Evolutionary conservation across 345 rosid species (phyloP), one percentile per base, ranked within the genome.

Genomic region (Raphanus raphanistrum): DNA sequence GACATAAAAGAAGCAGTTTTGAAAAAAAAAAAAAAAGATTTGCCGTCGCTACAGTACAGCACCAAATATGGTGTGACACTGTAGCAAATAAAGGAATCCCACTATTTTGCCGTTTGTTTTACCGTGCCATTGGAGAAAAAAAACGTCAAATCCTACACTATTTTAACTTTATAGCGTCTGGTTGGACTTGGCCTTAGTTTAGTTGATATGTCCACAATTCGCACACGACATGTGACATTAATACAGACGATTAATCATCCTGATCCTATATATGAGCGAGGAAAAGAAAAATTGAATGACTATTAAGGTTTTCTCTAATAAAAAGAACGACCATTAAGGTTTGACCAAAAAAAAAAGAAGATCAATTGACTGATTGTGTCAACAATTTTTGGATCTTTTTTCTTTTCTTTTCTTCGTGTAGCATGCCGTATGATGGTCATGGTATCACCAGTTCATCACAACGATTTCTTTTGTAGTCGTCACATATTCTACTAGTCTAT

Each of bases 221-320:
- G 28, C 61, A 71, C 68, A 64, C 28, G 28, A 57, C 70, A 63
- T 54, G 58, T 70, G 75, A 52, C 68, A 59, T 55, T 55, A 27
- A 58, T 58, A 6, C n/a, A 57, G 45, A n/a, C 52, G 13, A 60
- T 61, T 11, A 41, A 60, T 61, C 16, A 41, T 59, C 52, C 6
- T 11, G 43, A 10, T 65, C 10, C 12, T 36, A 15, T 10, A 7
- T 35, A 35, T 8, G 10, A 35, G 9, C 38, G 38, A 35, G 38
- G 8, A 38, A 9, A 38, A 38, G 45, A 11, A 10, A 38, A 10
- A 38, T 10, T 38, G 12, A 9, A 9, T 11, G 21, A 21, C 21
- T 21, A 21, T 21, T 21, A 21, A 21, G 21, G 21, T 21, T 21
- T 21, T 21, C 21, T 21, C 21, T 21, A 21, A 21, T 21, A 21